These are phyloP conservation scores for Mitragyna speciosa DNA, from an alignment of 257 asterid species.

Conservation along the genomic window DNA sequence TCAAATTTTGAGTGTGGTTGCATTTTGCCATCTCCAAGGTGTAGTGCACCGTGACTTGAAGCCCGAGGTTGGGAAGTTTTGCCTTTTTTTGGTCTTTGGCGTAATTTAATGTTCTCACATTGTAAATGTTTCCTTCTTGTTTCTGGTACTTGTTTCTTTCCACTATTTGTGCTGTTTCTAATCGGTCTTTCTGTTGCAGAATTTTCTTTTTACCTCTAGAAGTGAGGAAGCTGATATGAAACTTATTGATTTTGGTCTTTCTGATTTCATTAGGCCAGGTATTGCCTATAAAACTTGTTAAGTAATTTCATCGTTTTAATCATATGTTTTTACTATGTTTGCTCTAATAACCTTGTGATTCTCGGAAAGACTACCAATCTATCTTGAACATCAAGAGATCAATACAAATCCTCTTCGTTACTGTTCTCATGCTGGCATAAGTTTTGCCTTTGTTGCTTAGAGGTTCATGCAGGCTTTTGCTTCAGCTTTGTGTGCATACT, in stretches of 20 bases:
- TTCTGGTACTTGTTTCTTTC: constrained; percentile 13
- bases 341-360: neutral
- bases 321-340: neutral
- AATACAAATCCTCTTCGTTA: neutral
- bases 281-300: neutral
- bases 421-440: neutral
- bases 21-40: constrained; percentile 98
- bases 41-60: constrained; percentile 97
- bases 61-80: constrained; percentile 68
- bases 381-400: neutral
- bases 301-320: neutral
- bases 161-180: constrained; percentile 12
- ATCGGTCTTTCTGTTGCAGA: constrained; percentile 45
- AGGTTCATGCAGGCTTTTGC: neutral
- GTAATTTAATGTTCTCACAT: constrained; percentile 11
- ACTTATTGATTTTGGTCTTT: constrained; percentile 95
- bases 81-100: neutral
- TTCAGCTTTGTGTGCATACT: neutral
- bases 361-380: neutral
- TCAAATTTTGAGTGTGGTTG: constrained; percentile 87
- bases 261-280: constrained; percentile 95
- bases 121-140: neutral
- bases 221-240: constrained; percentile 93
- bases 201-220: constrained; percentile 80
- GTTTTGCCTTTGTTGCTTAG: neutral